These are phyloP conservation scores for Phytophthora sansomeana DNA, from an alignment of 352 stramenopile species.

Conservation along the genomic window DNA sequence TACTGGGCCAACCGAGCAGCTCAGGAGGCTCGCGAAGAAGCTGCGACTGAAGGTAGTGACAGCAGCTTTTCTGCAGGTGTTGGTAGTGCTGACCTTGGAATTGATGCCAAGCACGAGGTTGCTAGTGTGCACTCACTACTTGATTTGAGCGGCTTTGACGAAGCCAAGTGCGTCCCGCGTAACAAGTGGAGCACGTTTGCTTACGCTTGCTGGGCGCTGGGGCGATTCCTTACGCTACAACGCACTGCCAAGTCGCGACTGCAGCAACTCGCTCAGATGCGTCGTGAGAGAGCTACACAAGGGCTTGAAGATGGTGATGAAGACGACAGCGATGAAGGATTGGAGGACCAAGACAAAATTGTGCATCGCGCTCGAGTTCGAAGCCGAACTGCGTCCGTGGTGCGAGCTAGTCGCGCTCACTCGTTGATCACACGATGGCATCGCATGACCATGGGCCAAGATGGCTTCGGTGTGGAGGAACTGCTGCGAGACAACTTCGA, in stretches of 20 bases:
- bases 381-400: slow-evolving; percentile 52
- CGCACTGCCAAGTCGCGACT: slow-evolving; percentile 26
- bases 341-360: slow-evolving; percentile 24
- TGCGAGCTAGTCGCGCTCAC: slow-evolving; percentile 50
- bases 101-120: slow-evolving; percentile 61
- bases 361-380: slow-evolving; percentile 22
- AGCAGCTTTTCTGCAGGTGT: slow-evolving; percentile 10
- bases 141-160: slow-evolving; percentile 71
- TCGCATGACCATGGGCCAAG: slow-evolving; percentile 57
- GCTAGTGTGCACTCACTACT: slow-evolving; percentile 75
- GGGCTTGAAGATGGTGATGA: slow-evolving; percentile 34
- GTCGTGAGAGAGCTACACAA: slow-evolving; percentile 20
- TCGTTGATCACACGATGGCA: slow-evolving; percentile 74
- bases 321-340: slow-evolving; percentile 20
- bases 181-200: slow-evolving; percentile 86
- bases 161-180: slow-evolving; percentile 63
- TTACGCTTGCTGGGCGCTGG: slow-evolving; percentile 68
- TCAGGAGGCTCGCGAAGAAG: slow-evolving; percentile 30
- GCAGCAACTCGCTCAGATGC: slow-evolving; percentile 19
- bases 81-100: slow-evolving; percentile 36
- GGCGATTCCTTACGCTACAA: slow-evolving; percentile 56
- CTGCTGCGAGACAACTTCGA: slow-evolving; percentile 67
- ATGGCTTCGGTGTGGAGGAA: slow-evolving; percentile 45
- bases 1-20: slow-evolving; percentile 74
- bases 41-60: background rate